Conservation (phyloP, 371 early-diverging fungal genomes). For the Capniomyces stellatus region DNA sequence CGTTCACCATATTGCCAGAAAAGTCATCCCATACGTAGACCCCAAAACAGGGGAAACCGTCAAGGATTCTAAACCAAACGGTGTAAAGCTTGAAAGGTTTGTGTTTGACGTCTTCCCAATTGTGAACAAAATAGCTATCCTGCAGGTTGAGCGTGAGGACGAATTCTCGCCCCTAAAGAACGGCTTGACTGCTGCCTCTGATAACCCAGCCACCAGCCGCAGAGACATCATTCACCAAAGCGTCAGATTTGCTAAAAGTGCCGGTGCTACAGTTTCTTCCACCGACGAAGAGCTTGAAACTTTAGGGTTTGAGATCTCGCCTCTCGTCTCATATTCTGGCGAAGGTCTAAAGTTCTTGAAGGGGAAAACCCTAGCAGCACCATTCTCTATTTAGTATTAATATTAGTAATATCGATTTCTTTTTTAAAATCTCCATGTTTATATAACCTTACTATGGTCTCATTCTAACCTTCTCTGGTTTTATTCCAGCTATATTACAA, state of each 20-base stretch:
- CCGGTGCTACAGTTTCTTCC: conserved; percentile 38
- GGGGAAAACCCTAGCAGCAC: conserved; percentile 24
- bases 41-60: conserved; percentile 49
- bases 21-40: conserved; percentile 88
- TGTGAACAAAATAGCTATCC: conserved; percentile 66
- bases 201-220: conserved; percentile 85
- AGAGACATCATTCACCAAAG: conserved; percentile 72
- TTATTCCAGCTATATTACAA: too few species aligned
- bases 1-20: conserved; percentile 88
- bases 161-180: conserved; percentile 98
- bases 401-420: too few species aligned
- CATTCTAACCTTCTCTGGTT: too few species aligned
- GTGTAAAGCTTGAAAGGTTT: conserved; percentile 94
- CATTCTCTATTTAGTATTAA: too few species aligned
- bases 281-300: conserved; percentile 20
- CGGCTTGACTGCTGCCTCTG: conserved; percentile 68
- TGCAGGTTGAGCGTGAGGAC: conserved; percentile 76
- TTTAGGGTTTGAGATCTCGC: conserved; percentile 59
- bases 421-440: too few species aligned
- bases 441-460: too few species aligned
- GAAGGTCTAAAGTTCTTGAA: conserved; percentile 61
- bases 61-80: conserved; percentile 61
- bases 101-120: conserved; percentile 93
- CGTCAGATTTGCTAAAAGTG: conserved; percentile 60
- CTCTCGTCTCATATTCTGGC: conserved; percentile 81